These are phyloP conservation scores for Agrocybe pediades DNA, from an alignment of 768 basidiomycete species.

Conservation along the genomic window DNA sequence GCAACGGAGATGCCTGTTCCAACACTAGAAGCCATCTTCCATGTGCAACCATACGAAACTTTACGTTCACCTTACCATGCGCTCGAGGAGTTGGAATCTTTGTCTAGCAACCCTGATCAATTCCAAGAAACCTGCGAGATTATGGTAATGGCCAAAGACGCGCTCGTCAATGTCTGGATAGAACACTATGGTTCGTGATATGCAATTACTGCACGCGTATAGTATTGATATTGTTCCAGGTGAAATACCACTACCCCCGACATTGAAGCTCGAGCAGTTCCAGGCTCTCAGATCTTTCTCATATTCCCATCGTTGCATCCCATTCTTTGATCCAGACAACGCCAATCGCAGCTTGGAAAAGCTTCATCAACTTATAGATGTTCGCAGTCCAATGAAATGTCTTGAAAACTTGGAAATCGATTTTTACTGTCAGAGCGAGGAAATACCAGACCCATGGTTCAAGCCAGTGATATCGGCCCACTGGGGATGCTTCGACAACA, in stretches of 20 bases:
- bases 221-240: neutral
- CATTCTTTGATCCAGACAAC: conserved; percentile 1
- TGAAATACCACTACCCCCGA: neutral
- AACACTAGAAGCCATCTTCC: neutral
- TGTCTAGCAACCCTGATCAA: conserved; percentile 1
- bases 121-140: neutral
- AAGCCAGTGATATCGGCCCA: neutral
- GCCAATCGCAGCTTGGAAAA: neutral
- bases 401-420: neutral
- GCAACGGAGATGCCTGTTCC: neutral
- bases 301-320: conserved; percentile 5
- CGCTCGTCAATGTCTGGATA: neutral
- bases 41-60: neutral
- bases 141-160: neutral
- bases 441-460: neutral
- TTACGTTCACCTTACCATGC: neutral
- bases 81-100: neutral
- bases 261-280: neutral
- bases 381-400: neutral
- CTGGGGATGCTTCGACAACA: neutral
- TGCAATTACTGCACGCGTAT: neutral
- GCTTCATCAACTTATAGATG: neutral
- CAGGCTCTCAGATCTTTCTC: neutral
- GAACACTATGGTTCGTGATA: conserved; percentile 5
- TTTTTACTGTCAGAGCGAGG: neutral